A percentile compares a stretch with the other conserved stretches of the same genome.
These are phyloP conservation scores for Alloteropsis semialata DNA, from an alignment of 176 grass and related monocot genomes.

Conservation along the genomic window DNA sequence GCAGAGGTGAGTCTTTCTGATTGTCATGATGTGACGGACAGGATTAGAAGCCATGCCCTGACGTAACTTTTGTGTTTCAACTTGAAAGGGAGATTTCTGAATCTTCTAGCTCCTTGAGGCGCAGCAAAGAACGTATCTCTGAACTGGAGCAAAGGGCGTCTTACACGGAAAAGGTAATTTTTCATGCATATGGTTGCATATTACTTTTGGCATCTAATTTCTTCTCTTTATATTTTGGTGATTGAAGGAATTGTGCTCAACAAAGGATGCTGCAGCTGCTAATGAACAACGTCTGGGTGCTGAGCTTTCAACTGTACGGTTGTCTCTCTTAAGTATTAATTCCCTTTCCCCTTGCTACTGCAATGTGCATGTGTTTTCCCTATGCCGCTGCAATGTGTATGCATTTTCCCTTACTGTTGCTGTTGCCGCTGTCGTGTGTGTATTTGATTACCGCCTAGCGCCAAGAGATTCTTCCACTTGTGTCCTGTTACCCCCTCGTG, in stretches of 20 bases:
- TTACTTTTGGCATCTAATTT: constrained; percentile 23
- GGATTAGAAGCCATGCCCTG: constrained; percentile 7
- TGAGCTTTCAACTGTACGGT: constrained; percentile 85
- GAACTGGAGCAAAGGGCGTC: constrained; percentile 79
- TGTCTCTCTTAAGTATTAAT: background rate
- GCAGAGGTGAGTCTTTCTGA: constrained; percentile 54
- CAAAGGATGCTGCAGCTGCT: constrained; percentile 70
- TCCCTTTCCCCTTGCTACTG: background rate
- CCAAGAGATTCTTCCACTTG: background rate
- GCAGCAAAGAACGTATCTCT: constrained; percentile 54
- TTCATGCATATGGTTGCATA: background rate
- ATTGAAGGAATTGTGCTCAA: constrained; percentile 70
- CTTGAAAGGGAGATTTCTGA: constrained; percentile 82
- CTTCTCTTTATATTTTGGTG: constrained; percentile 35
- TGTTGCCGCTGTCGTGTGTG: background rate
- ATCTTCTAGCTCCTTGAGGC: constrained; percentile 66
- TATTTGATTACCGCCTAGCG: background rate
- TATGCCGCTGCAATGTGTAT: background rate
- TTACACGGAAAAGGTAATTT: constrained; percentile 77
- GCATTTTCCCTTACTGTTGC: background rate
- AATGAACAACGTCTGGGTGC: constrained; percentile 67
- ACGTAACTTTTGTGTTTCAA: constrained; percentile 39
- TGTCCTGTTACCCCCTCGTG: background rate
- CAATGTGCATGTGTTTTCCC: background rate
- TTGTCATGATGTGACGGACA: background rate